Evolutionary conservation across 2,329 filamentous ascomycete genomes (phyloP).

Genomic region (Fusarium azukiicola): DNA sequence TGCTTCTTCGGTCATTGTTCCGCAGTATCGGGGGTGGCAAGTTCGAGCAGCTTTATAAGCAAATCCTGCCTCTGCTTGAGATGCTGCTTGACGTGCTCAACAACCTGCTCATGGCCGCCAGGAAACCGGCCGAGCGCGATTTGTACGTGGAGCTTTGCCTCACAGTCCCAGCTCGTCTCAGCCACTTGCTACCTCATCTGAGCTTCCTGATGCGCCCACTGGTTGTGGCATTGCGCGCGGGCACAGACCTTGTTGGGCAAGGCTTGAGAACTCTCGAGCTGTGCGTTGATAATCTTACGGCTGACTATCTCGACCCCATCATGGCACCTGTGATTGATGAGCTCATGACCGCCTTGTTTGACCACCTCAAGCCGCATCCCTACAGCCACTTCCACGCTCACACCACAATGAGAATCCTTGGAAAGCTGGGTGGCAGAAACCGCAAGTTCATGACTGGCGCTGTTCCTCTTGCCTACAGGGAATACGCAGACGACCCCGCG

Average conservation of each 20-base stretch:
- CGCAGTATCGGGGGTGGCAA: constrained; percentile 97
- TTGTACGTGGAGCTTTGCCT: constrained; percentile 98
- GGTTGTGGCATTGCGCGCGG: constrained; percentile 95
- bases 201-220: constrained; percentile 98
- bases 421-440: constrained; percentile 97
- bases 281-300: constrained; percentile 98
- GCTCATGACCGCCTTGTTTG: constrained; percentile 98
- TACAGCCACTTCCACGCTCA: constrained; percentile 99
- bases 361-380: constrained; percentile 95
- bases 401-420: constrained; percentile 97
- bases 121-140: constrained; percentile 94
- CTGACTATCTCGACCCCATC: constrained; percentile 98
- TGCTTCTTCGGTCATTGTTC: constrained; percentile 95
- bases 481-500: constrained; percentile 92
- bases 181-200: constrained; percentile 96
- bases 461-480: constrained; percentile 89
- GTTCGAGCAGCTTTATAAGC: constrained; percentile 99
- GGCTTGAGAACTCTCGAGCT: constrained; percentile 96
- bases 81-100: constrained; percentile 99
- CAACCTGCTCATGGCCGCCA: constrained; percentile 93
- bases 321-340: constrained; percentile 99
- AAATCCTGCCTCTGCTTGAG: constrained; percentile 96
- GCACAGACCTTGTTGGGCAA: constrained; percentile 96
- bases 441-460: constrained; percentile 97
- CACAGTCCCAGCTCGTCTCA: constrained; percentile 96